Base-by-base conservation (phyloP, 441 rosid species). In the Metrosideros polymorpha region DNA sequence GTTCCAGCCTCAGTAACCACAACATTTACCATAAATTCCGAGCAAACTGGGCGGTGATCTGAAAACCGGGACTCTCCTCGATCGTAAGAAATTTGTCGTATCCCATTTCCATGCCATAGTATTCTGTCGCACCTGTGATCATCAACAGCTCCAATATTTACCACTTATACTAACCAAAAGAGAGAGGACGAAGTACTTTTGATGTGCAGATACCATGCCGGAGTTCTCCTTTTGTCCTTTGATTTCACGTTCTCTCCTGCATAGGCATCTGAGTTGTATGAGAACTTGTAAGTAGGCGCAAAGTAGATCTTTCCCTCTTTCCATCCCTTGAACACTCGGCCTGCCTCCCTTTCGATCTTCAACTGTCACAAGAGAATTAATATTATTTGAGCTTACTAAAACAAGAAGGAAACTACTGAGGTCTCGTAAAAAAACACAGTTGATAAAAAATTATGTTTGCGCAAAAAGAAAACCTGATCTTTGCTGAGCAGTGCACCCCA, bases 321-420 rank as follows among this genome's bases (percentile, higher is more conserved):
- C 97, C 97, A 94, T 87, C 94, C 94, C 89, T 90, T 90, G 84
- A 94, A 94, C 82, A 94, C 95, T 87, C 95, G 86, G n/a, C 94
- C 96, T 12, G 95, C 94, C 51, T 94, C 96, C 88, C 92, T 92
- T 89, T 93, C 95, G 18, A 94, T 94, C 92, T 93, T 93, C 83
- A 94, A 93, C 97, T 94, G 88, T 59, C 19, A 83, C 85, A 83
- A 83, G 66, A 83, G 43, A 85, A 14, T 9, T 4, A 82, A 50
- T 39, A 85, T 22, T 25, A 66, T 61, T 22, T 51, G 42, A 18
- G 83, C 19, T 49, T 49, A 66, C 19, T 42, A 49, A 32, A 87
- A 84, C 2, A 85, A 13, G 66, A 53, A 75, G 86, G 30, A n/a
- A 82, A 30, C 29, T 54, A 82, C 29, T 29, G 32, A 42, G 45